Evolutionary conservation across 331 rosid genomes (phyloP), one percentile per base, ranked within the genome.

Genomic region (Acacia concinna): DNA sequence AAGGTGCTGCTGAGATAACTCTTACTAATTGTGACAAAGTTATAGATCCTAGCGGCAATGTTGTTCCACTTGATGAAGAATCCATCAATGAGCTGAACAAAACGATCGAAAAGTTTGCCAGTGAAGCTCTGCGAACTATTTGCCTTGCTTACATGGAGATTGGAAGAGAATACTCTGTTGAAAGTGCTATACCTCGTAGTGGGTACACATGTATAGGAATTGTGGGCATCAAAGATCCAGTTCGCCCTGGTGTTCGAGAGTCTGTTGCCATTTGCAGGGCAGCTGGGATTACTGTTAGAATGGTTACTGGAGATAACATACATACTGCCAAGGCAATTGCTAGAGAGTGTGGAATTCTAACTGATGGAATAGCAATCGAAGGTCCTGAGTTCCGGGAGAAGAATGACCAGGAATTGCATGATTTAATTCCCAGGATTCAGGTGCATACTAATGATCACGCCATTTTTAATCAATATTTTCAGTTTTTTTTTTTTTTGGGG

Each of bases 271-370:
- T 93, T 81, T 96, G 98, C 87, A 93, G 89, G 88, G 82, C 99
- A 18, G 99, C 99, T 77, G 98, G 98, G 69, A 91, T 96, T 73
- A 83, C 84, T 64, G 99, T 93, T 52, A 84, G 98, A 79, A 93
- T 96, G 99, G 99, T 96, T 66, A 96, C 98, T 4, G 99, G 99
- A 67, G 99, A 93, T 82, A 96, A 96, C 86, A 93, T 96, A 86
- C 87, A 84, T 77, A 96, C 99, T 68, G 99, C 99, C 59, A 93
- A 91, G 89, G 99, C 99, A 51, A 96, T 96, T 82, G 98, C 99
- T 57, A 90, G 93, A 80, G 99, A 96, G 80, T 96, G 98, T 85
- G 98, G 99, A 76, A 96, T 96, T 84, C 82, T 96, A 81, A 96
- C 99, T 2, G 91, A 86, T 57, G 97, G 99, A 74, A 81, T 90